phyloP scores from a whole-genome alignment of 768 basidiomycete genomes.

The Russula abietina region DNA sequence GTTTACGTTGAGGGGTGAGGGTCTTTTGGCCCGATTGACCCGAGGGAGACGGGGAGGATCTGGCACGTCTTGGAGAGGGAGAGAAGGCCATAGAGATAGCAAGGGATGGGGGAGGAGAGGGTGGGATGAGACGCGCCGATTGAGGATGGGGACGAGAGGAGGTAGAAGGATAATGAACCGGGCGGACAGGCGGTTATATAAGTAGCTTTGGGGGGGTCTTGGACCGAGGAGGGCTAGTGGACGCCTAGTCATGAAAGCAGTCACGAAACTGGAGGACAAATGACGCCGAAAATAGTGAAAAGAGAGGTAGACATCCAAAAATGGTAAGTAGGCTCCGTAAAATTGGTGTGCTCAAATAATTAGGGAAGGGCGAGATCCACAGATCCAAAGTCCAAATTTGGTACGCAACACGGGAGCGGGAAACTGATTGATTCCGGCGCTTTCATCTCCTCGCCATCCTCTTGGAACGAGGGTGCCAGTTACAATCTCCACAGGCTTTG shows the following conservation, averaged over 20 bases:
- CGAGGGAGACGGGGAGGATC: conserved; percentile 19
- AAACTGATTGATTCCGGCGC: conserved; percentile 2
- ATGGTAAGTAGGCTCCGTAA: conserved; percentile 27
- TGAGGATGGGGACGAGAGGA: conserved; percentile 2
- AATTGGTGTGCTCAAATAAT: conserved; percentile 26
- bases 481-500: conserved; percentile 2
- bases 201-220: conserved; percentile 3
- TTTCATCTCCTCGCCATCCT: not conserved
- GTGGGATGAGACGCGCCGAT: not conserved
- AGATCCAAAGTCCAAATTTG: conserved; percentile 11
- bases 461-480: conserved; percentile 12
- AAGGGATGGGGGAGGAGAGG: not conserved
- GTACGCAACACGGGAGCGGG: conserved; percentile 9
- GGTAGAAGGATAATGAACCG: conserved; percentile 17
- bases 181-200: conserved; percentile 24
- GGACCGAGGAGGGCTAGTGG: conserved; percentile 20
- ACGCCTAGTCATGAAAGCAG: conserved; percentile 28
- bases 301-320: conserved; percentile 25
- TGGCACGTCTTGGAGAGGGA: conserved; percentile 24
- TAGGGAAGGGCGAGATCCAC: conserved; percentile 1
- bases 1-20: conserved; percentile 73
- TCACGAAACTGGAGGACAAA: conserved; percentile 27
- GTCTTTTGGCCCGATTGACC: conserved; percentile 29
- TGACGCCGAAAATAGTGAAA: conserved; percentile 25
- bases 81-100: conserved; percentile 24